Conservation (phyloP, 768 basidiomycete genomes). For the Exidia glandulosa region DNA sequence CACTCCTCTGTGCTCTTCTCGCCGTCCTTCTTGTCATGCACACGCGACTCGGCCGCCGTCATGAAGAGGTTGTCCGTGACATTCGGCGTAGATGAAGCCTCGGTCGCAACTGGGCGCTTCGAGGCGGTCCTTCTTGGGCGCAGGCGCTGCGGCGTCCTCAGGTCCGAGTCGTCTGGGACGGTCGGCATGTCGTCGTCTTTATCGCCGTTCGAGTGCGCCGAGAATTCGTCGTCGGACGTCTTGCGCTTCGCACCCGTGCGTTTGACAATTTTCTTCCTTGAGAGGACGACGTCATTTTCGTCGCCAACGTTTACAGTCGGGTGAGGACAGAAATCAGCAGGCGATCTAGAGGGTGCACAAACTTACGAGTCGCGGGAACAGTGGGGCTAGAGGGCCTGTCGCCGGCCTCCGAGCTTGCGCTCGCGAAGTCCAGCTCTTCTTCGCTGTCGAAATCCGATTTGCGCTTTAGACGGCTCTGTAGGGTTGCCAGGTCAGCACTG, state of each 20-base stretch:
- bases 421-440: constrained; percentile 7
- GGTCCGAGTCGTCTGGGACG: constrained; percentile 25
- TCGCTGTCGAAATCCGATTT: constrained; percentile 47
- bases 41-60: constrained; percentile 72
- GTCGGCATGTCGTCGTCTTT: constrained; percentile 35
- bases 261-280: no score
- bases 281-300: neutral
- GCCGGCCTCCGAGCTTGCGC: constrained; percentile 17
- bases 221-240: constrained; percentile 53
- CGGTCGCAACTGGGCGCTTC: constrained; percentile 26
- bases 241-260: constrained; percentile 24
- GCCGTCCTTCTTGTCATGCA: constrained; percentile 65
- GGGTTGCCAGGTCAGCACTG: neutral
- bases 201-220: constrained; percentile 20
- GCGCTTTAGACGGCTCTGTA: constrained; percentile 33
- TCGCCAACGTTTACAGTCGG: constrained; percentile 6
- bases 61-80: constrained; percentile 35
- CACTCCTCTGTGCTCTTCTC: constrained; percentile 73
- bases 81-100: neutral
- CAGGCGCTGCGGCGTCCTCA: neutral
- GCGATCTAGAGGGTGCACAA: no score
- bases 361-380: no score
- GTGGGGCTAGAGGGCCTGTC: no score
- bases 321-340: no score
- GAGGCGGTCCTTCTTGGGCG: no score